Evolutionary conservation across 768 basidiomycete species (phyloP).

Genomic region (Boletus tomentosulus): DNA sequence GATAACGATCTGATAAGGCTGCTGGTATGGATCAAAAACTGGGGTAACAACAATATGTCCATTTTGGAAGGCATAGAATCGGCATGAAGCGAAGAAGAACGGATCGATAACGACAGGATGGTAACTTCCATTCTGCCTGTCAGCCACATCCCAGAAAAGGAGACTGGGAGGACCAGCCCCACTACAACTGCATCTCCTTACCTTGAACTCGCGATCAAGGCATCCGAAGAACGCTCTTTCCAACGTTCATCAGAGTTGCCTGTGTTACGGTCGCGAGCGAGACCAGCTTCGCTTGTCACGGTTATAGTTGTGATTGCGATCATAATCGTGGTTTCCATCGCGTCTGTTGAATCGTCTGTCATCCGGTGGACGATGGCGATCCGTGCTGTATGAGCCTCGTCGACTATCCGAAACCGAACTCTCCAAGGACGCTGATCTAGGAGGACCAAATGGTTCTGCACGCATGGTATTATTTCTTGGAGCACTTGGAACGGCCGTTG

Average conservation of each 20-base stretch:
- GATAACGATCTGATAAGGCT: not conserved
- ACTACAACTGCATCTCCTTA: not conserved
- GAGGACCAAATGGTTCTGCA: constrained; percentile 15
- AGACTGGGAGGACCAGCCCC: not conserved
- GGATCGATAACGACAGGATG: not conserved
- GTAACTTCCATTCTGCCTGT: not conserved
- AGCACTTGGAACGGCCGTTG: not conserved
- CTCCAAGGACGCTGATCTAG: constrained; percentile 17
- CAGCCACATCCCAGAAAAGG: not conserved
- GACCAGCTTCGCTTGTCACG: constrained; percentile 6
- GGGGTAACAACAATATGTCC: not conserved
- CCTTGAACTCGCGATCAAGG: not conserved
- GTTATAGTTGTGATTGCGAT: not conserved
- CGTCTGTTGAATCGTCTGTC: constrained; percentile 12
- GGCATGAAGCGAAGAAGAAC: not conserved
- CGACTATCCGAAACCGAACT: constrained; percentile 14
- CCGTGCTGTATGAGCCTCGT: constrained; percentile 15
- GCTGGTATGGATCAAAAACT: not conserved
- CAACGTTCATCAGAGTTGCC: not conserved
- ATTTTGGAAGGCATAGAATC: not conserved
- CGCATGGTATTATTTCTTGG: constrained; percentile 11
- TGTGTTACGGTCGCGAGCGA: constrained; percentile 2
- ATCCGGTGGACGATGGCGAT: constrained; percentile 15
- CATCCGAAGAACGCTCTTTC: not conserved
- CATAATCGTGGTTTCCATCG: constrained; percentile 8